These are phyloP conservation scores for Sarocladium brachiariae DNA, from an alignment of 2,329 filamentous ascomycete genomes.

Conservation along the genomic window DNA sequence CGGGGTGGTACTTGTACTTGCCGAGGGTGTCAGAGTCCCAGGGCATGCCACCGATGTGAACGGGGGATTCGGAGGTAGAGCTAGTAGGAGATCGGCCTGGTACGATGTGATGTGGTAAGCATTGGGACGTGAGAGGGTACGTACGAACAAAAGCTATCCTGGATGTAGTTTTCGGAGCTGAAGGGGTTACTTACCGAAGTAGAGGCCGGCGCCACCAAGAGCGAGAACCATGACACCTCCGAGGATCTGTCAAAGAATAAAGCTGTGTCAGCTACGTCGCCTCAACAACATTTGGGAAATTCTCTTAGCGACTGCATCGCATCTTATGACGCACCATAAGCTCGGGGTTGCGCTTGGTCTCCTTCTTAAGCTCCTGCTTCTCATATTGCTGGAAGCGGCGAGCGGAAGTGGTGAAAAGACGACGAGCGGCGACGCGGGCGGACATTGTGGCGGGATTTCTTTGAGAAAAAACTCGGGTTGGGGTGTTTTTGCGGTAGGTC, in stretches of 20 bases:
- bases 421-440: slow-evolving; percentile 44
- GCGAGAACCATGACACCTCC: slow-evolving; percentile 85
- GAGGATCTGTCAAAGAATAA: slow-evolving; percentile 59
- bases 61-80: slow-evolving; percentile 69
- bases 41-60: slow-evolving; percentile 72
- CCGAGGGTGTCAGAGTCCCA: slow-evolving; percentile 69
- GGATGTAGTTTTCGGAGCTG: slow-evolving; percentile 9
- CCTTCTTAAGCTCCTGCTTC: slow-evolving; percentile 46
- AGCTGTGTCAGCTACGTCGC: slow-evolving; percentile 14
- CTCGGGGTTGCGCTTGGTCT: slow-evolving; percentile 49
- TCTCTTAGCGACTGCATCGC: too few relatives aligned
- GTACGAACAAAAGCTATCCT: too few relatives aligned
- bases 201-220: slow-evolving; percentile 83
- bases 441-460: slow-evolving; percentile 39
- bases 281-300: too few relatives aligned
- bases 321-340: slow-evolving; percentile 35
- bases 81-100: slow-evolving; percentile 73
- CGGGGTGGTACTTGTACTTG: slow-evolving; percentile 76
- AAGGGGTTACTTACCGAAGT: slow-evolving; percentile 56
- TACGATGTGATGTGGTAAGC: not conserved
- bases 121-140: not conserved
- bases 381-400: slow-evolving; percentile 42
- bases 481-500: slow-evolving; percentile 4
- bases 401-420: slow-evolving; percentile 47
- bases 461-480: not conserved